Evolutionary conservation across 225 moss, liverwort and hornwort genomes (phyloP).

Genomic region (Asterella californica): DNA sequence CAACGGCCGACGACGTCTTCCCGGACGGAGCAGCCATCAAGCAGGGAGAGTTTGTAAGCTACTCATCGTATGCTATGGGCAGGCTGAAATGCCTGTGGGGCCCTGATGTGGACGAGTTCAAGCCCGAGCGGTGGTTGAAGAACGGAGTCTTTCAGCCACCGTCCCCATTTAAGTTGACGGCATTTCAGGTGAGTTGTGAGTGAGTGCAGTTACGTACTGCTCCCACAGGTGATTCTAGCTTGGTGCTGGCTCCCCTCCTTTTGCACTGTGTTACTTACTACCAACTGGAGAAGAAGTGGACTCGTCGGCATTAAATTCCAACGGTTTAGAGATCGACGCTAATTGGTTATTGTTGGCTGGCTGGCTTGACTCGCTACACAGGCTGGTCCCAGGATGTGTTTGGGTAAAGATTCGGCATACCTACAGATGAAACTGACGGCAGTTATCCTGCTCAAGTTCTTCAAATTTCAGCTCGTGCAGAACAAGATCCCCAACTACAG

Average conservation of each 20-base stretch:
- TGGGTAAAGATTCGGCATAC: constrained; percentile 74
- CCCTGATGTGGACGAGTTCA: constrained; percentile 59
- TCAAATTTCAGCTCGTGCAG: constrained; percentile 43
- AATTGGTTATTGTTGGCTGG: not conserved
- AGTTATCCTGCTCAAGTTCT: constrained; percentile 56
- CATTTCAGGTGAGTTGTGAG: constrained; percentile 53
- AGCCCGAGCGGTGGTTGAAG: constrained; percentile 76
- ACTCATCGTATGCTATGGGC: constrained; percentile 64
- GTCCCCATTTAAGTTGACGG: constrained; percentile 68
- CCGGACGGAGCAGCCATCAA: constrained; percentile 66
- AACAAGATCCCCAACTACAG: constrained; percentile 21
- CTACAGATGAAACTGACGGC: constrained; percentile 69
- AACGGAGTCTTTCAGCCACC: constrained; percentile 55
- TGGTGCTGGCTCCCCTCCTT: not conserved
- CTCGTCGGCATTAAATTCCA: not conserved
- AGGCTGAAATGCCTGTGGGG: constrained; percentile 83
- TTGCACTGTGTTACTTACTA: not conserved
- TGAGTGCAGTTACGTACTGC: no score
- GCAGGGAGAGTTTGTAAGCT: constrained; percentile 51
- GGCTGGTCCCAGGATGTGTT: constrained; percentile 77
- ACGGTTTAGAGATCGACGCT: not conserved
- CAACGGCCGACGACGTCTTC: constrained; percentile 46
- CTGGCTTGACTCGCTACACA: no score
- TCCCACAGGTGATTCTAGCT: no score
- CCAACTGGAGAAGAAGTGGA: not conserved